These are phyloP conservation scores for Suhomyces choctaworum DNA, from an alignment of 1,139 yeast genomes.

Conservation along the genomic window DNA sequence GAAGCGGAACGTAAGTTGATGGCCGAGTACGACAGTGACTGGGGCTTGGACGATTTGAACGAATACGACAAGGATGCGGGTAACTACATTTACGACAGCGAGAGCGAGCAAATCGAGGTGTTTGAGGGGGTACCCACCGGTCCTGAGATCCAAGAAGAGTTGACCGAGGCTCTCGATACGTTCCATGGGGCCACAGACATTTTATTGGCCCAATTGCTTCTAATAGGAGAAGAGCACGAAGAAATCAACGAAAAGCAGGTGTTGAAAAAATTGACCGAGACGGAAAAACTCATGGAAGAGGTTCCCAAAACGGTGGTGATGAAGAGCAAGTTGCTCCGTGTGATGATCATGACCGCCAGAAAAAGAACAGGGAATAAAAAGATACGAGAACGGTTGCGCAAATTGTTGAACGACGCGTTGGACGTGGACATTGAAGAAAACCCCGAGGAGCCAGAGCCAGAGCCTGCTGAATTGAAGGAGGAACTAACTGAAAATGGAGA, in stretches of 20 bases:
- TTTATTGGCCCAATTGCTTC: slow-evolving; percentile 20
- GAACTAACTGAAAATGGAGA: slow-evolving; percentile 1
- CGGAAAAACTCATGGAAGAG: slow-evolving; percentile 18
- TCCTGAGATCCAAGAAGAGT: slow-evolving; percentile 21
- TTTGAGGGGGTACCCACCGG: slow-evolving; percentile 32
- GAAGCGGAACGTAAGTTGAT: slow-evolving; percentile 19
- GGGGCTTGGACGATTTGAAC: slow-evolving; percentile 43
- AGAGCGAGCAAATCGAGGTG: slow-evolving; percentile 27
- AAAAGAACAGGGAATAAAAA: slow-evolving; percentile 23
- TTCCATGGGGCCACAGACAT: slow-evolving; percentile 24
- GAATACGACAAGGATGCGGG: slow-evolving; percentile 26
- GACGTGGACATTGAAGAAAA: slow-evolving; percentile 18
- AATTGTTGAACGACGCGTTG: slow-evolving; percentile 25
- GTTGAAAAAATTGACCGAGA: slow-evolving; percentile 21
- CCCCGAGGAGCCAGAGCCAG: slow-evolving; percentile 3
- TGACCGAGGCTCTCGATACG: slow-evolving; percentile 18
- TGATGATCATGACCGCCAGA: slow-evolving; percentile 34
- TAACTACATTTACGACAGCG: slow-evolving; percentile 38
- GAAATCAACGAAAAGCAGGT: slow-evolving; percentile 15
- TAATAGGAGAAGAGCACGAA: slow-evolving; percentile 8
- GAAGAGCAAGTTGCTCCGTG: slow-evolving; percentile 35
- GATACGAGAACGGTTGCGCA: slow-evolving; percentile 24
- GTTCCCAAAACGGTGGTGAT: slow-evolving; percentile 33
- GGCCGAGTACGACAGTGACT: slow-evolving; percentile 41
- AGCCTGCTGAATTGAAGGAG: slow-evolving; percentile 2